phyloP scores from a whole-genome alignment of 139 green algal species.

The Chlorokybus atmophyticus region DNA sequence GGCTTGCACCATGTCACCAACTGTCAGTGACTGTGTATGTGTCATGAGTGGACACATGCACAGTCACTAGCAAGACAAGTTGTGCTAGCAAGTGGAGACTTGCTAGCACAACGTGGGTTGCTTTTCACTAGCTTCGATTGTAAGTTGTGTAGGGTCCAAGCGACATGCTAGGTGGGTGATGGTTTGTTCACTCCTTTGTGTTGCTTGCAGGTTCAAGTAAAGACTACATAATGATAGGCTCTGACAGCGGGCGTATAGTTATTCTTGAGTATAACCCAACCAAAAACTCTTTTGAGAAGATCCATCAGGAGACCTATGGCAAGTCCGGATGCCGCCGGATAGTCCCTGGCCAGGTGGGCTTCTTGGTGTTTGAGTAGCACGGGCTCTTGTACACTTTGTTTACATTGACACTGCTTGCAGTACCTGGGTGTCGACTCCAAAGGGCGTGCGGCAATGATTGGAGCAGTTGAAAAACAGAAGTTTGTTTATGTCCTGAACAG shows the following conservation, averaged over 20 bases:
- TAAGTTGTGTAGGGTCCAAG: background rate
- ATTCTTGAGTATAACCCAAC: slow-evolving; percentile 84
- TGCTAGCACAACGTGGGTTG: background rate
- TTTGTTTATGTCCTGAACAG: slow-evolving; percentile 97
- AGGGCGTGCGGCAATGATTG: slow-evolving; percentile 86
- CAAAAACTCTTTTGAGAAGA: slow-evolving; percentile 71
- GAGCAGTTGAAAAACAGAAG: slow-evolving; percentile 91
- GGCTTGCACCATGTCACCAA: background rate
- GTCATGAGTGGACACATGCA: background rate
- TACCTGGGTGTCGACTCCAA: slow-evolving; percentile 83
- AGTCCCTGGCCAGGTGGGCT: slow-evolving; percentile 69
- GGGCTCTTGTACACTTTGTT: too few relatives aligned
- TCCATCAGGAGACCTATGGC: slow-evolving; percentile 95
- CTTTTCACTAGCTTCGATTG: background rate
- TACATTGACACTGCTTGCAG: too few relatives aligned
- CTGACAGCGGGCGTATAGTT: slow-evolving; percentile 85
- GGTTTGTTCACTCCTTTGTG: background rate
- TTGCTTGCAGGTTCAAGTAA: slow-evolving; percentile 20
- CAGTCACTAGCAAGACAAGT: background rate
- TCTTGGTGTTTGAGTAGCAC: slow-evolving; percentile 3
- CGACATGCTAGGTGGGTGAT: background rate
- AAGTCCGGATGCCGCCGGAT: slow-evolving; percentile 82
- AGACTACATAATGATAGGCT: slow-evolving; percentile 84
- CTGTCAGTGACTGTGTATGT: background rate
- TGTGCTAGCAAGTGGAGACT: background rate